These are phyloP conservation scores for Russula vinacea DNA, from an alignment of 768 basidiomycete genomes.

Conservation along the genomic window DNA sequence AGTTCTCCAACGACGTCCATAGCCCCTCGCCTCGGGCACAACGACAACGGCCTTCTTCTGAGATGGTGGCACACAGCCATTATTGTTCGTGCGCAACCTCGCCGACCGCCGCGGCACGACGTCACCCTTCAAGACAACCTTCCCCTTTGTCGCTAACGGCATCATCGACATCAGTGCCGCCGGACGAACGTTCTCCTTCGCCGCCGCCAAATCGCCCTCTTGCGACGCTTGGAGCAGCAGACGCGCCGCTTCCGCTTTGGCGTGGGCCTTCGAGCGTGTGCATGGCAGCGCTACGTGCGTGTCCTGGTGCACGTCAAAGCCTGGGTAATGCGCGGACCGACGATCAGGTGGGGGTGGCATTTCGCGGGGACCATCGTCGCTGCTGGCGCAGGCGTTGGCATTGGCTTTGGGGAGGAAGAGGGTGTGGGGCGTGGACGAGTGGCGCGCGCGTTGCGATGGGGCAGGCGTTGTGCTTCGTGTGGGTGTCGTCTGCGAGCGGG, in stretches of 20 bases:
- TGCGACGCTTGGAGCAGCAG: not conserved
- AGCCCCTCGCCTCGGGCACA: constrained; percentile 1
- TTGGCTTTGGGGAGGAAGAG: not conserved
- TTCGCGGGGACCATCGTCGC: constrained; percentile 24
- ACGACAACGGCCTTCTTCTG: constrained; percentile 1
- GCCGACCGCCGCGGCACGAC: constrained; percentile 23
- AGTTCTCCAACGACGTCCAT: constrained; percentile 12
- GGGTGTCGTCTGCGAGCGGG: constrained; percentile 12
- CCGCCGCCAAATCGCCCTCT: constrained; percentile 13
- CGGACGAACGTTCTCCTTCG: constrained; percentile 30
- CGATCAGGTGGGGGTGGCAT: constrained; percentile 24
- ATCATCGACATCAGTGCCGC: not conserved
- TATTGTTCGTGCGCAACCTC: constrained; percentile 19
- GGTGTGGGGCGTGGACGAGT: not conserved
- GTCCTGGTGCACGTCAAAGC: constrained; percentile 30
- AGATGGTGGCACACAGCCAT: not conserved
- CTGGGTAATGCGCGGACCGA: constrained; percentile 29
- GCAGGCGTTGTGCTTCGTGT: not conserved
- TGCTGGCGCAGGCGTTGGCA: not conserved
- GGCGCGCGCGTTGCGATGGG: constrained; percentile 8
- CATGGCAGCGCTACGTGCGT: constrained; percentile 25
- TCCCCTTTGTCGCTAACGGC: not conserved
- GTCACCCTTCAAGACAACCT: constrained; percentile 12
- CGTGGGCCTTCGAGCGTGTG: constrained; percentile 19
- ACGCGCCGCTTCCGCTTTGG: constrained; percentile 12